These are phyloP conservation scores for Primulina eburnea DNA, from an alignment of 257 asterid species.

Conservation along the genomic window DNA sequence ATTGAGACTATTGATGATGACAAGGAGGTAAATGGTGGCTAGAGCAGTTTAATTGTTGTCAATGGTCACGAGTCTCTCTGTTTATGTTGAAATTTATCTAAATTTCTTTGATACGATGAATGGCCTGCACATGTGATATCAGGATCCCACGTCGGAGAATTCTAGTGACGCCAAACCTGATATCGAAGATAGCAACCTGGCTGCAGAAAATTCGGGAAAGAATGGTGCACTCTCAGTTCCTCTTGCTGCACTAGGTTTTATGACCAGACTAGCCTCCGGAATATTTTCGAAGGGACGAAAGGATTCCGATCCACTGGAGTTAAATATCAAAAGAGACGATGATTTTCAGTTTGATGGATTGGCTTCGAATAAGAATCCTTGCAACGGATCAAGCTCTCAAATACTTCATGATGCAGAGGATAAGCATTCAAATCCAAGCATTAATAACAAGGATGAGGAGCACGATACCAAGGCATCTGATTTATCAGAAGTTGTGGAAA, in stretches of 20 bases:
- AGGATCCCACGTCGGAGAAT: slow-evolving; percentile 51
- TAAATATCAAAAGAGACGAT: slow-evolving; percentile 56
- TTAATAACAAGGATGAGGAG: slow-evolving; percentile 40
- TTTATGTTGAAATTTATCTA: slow-evolving; percentile 18
- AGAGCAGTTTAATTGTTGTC: slow-evolving; percentile 16
- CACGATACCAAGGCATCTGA: slow-evolving; percentile 39
- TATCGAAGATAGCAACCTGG: slow-evolving; percentile 43
- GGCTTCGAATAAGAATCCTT: slow-evolving; percentile 32
- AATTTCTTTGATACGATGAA: slow-evolving; percentile 20
- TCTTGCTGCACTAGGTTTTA: slow-evolving; percentile 86
- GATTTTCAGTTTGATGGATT: slow-evolving; percentile 46
- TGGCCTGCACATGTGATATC: slow-evolving; percentile 20
- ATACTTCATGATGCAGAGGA: slow-evolving; percentile 38
- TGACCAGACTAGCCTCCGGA: slow-evolving; percentile 87
- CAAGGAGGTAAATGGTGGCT: slow-evolving; percentile 53
- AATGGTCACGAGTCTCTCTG: slow-evolving; percentile 5
- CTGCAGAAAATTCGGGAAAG: slow-evolving; percentile 58
- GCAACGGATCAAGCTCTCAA: slow-evolving; percentile 51
- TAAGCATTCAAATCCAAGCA: slow-evolving; percentile 36
- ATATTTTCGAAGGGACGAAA: slow-evolving; percentile 79
- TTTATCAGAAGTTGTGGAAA: slow-evolving; percentile 46
- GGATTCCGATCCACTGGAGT: slow-evolving; percentile 36
- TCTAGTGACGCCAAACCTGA: slow-evolving; percentile 47
- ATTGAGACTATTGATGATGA: slow-evolving; percentile 45
- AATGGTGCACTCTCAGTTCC: slow-evolving; percentile 81